These are phyloP conservation scores for Zygotorulaspora danielsina DNA, from an alignment of 805 yeast species.

Conservation along the genomic window DNA sequence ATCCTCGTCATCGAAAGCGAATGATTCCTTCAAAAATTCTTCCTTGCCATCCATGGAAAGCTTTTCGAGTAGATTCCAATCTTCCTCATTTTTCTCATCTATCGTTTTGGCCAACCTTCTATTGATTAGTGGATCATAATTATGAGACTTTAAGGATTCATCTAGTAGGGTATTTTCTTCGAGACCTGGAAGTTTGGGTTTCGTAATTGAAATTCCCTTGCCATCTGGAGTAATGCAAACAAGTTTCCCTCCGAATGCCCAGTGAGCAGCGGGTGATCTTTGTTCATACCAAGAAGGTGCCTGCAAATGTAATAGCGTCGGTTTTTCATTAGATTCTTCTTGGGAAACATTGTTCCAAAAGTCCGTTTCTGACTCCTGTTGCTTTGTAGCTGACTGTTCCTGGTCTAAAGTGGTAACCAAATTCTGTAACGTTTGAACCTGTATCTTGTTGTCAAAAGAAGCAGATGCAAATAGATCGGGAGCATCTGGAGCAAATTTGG, in stretches of 20 bases:
- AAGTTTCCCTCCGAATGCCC: slow-evolving; percentile 93
- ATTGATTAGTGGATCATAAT: slow-evolving; percentile 53
- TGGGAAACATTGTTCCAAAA: slow-evolving; percentile 80
- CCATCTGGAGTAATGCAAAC: slow-evolving; percentile 49
- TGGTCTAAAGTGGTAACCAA: slow-evolving; percentile 29
- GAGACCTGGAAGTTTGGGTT: slow-evolving; percentile 39
- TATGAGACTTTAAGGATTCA: slow-evolving; percentile 53
- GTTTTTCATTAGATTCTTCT: slow-evolving; percentile 68
- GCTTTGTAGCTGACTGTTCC: slow-evolving; percentile 30
- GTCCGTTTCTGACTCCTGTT: slow-evolving; percentile 53
- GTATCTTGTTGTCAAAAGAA: slow-evolving; percentile 78
- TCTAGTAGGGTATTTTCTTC: slow-evolving; percentile 42
- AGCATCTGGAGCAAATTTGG: slow-evolving; percentile 78
- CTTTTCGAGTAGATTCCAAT: slow-evolving; percentile 61
- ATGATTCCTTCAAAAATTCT: slow-evolving; percentile 45
- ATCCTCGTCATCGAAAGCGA: slow-evolving; percentile 37
- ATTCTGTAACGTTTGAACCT: slow-evolving; percentile 84
- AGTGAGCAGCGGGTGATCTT: slow-evolving; percentile 61
- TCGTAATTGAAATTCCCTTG: slow-evolving; percentile 37
- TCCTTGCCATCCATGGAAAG: slow-evolving; percentile 49
- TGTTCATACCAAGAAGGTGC: slow-evolving; percentile 87
- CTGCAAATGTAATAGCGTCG: slow-evolving; percentile 57
- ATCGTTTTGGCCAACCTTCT: slow-evolving; percentile 43
- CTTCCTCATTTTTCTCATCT: slow-evolving; percentile 45
- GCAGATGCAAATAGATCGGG: slow-evolving; percentile 91